A percentile compares a stretch with the other conserved stretches of the same genome.
These are phyloP conservation scores for Wickerhamiella azymoides DNA, from an alignment of 805 yeast genomes.

Conservation along the genomic window DNA sequence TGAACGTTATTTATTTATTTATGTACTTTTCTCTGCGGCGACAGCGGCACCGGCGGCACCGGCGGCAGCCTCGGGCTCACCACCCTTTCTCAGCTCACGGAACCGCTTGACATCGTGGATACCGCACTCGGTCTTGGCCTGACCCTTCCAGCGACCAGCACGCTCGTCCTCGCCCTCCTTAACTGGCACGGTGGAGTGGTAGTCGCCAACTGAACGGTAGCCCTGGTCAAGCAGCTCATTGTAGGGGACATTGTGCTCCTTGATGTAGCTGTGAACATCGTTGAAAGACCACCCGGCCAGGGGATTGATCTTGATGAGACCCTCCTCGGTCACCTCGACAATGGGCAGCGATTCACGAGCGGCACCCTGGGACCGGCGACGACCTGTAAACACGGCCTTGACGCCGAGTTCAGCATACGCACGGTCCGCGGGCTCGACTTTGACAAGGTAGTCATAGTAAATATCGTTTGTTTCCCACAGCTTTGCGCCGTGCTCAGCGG, in stretches of 20 bases:
- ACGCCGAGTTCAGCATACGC: slow-evolving; percentile 64
- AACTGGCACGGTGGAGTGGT: slow-evolving; percentile 87
- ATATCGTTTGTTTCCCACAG: slow-evolving; percentile 77
- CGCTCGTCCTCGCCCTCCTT: slow-evolving; percentile 88
- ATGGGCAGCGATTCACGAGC: slow-evolving; percentile 57
- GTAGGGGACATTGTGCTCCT: slow-evolving; percentile 63
- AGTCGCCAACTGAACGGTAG: slow-evolving; percentile 86
- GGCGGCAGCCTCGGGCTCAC: no score
- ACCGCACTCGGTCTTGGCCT: slow-evolving; percentile 88
- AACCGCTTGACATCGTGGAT: slow-evolving; percentile 74
- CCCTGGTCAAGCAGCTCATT: slow-evolving; percentile 75
- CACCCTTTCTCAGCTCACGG: slow-evolving; percentile 34
- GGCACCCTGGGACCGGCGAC: slow-evolving; percentile 84
- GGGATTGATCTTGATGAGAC: slow-evolving; percentile 78
- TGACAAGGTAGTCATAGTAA: slow-evolving; percentile 70
- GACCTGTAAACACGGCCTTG: slow-evolving; percentile 82
- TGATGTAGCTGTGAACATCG: slow-evolving; percentile 57
- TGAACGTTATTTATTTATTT: not conserved
- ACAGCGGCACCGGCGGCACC: no score
- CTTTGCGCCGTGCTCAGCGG: slow-evolving; percentile 50
- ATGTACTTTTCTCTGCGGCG: no score
- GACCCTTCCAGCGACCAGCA: slow-evolving; percentile 94
- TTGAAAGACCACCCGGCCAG: slow-evolving; percentile 68
- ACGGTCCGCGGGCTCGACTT: slow-evolving; percentile 83
- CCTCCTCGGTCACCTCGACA: slow-evolving; percentile 53